Evolutionary conservation across 2,329 filamentous ascomycete species (phyloP).

Genomic region (Colletotrichum euphorbiae): DNA sequence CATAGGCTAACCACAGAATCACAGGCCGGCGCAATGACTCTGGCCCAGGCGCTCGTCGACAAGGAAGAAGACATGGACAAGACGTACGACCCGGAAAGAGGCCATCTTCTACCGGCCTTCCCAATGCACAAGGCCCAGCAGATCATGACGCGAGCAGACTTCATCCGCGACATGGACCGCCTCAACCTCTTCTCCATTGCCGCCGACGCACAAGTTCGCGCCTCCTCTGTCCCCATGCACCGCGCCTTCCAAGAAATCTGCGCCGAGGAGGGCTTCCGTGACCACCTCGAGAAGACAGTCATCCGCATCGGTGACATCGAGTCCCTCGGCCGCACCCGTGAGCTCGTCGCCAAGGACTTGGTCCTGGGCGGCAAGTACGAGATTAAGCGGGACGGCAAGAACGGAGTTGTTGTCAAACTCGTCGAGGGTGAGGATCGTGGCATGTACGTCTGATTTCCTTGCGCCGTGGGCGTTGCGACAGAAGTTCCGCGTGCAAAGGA

Average conservation of each 20-base stretch:
- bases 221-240: constrained; percentile 97
- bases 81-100: constrained; percentile 34
- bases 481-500: too few relatives aligned
- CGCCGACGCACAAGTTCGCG: constrained; percentile 84
- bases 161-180: constrained; percentile 91
- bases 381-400: constrained; percentile 58
- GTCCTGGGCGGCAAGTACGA: constrained; percentile 86
- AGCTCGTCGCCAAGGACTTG: constrained; percentile 94
- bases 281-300: constrained; percentile 63
- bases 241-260: constrained; percentile 90
- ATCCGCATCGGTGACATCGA: constrained; percentile 90
- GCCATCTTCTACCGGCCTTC: constrained; percentile 38
- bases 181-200: constrained; percentile 97
- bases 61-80: constrained; percentile 69
- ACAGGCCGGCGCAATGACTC: constrained; percentile 89
- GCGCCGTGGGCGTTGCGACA: not conserved
- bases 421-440: constrained; percentile 54
- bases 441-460: constrained; percentile 5
- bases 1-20: too few relatives aligned
- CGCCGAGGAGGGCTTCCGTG: constrained; percentile 65
- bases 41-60: constrained; percentile 92
- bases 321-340: constrained; percentile 90
- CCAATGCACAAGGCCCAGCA: constrained; percentile 86
- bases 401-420: constrained; percentile 56
- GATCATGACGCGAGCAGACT: constrained; percentile 96